phyloP scores from a whole-genome alignment of 768 basidiomycete genomes.

The Lentinula lateritia region DNA sequence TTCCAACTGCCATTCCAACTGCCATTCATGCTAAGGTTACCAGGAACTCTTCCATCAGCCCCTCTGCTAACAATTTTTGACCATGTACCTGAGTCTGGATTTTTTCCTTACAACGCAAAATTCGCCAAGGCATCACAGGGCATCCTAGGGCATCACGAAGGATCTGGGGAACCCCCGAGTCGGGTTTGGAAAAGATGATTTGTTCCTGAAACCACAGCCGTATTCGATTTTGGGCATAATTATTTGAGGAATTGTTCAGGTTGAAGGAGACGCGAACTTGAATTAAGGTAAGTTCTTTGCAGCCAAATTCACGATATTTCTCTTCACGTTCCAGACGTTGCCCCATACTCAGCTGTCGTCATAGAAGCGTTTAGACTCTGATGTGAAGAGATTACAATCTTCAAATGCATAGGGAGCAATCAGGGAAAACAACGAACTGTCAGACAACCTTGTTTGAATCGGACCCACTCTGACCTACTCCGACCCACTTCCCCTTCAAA shows the following conservation, averaged over 20 bases:
- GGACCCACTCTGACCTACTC: not conserved
- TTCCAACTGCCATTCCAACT: constrained; percentile 15
- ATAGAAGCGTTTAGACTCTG: not conserved
- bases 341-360: not conserved
- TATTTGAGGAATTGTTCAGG: too few species aligned
- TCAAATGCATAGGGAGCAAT: not conserved
- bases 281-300: too few species aligned
- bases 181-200: too few species aligned
- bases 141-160: too few species aligned
- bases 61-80: too few species aligned
- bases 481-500: not conserved
- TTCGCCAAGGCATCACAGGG: too few species aligned
- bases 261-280: too few species aligned
- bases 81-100: not conserved
- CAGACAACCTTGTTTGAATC: not conserved
- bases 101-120: not conserved
- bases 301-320: too few species aligned
- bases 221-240: too few species aligned
- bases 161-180: too few species aligned
- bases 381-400: not conserved
- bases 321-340: too few species aligned
- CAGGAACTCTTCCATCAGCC: not conserved
- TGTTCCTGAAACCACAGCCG: too few species aligned
- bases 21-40: not conserved
- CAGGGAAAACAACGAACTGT: not conserved